Base-by-base conservation (phyloP, 1,284 basidiomycete species). In the Sphaerobolus stellatus region DNA sequence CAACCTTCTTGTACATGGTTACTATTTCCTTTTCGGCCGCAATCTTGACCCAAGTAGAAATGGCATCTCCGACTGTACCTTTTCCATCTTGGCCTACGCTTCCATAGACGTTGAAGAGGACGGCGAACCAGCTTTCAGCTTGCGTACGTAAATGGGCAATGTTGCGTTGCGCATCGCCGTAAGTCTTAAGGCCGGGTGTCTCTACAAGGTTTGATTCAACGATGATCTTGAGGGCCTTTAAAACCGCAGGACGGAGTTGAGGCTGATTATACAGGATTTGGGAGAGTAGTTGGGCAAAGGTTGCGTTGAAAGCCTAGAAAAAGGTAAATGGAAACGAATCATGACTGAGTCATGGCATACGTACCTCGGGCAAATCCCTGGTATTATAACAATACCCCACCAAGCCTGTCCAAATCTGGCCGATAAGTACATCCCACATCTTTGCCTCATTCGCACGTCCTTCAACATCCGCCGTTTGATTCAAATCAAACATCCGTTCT, bases 101-200 rank as follows among this genome's bases (percentile, higher is more conserved):
- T 58, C 89, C 82, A 70, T 98, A 98, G n/a, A 99, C 88, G 67
- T 99, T 98, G 77, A 98, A 96, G 43, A 98, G 78, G 4, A 98
- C 92, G 0, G 93, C 88, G 25, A 98, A 82, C 86, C 97, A 95
- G 65, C 92, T 96, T 66, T 94, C 90, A 0, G 86, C 88, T 64
- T 98, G 87, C 0, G 78, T 77, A 48, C 82, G 84, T 55, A 99
- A 77, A 68, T 92, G 89, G 2, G 69, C 75, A 24, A 98, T 63
- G 64, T 95, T 95, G 47, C 75, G 76, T 33, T 73, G 67, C 2
- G 91, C 93, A 58, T 83, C 81, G 30, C 78, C 77, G 28, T 58
- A 69, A 52, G 70, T 71, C 67, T 76, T 82, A 68, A 59, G 74
- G 73, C 56, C 69, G 62, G 33, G 71, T 64, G 49, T 74, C 64